phyloP scores from a whole-genome alignment of 2,329 filamentous ascomycete genomes.

The Teratosphaeria nubilosa region DNA sequence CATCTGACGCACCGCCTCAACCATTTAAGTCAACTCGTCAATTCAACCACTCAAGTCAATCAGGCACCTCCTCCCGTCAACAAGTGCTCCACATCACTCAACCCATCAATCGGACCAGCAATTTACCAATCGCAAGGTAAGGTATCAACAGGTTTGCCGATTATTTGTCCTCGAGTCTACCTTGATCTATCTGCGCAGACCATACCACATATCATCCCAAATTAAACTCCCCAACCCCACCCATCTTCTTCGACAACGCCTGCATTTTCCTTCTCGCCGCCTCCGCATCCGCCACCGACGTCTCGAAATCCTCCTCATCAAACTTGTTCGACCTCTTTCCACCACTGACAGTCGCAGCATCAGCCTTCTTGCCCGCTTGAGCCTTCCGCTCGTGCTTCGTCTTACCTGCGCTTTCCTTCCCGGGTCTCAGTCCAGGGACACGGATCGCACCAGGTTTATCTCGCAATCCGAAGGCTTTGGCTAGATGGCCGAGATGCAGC shows the following conservation, averaged over 20 bases:
- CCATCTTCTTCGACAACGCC: conserved; percentile 42
- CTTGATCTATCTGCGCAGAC: neutral
- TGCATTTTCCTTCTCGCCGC: conserved; percentile 45
- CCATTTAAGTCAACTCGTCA: too few relatives aligned
- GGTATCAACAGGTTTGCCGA: too few relatives aligned
- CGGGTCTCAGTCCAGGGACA: conserved; percentile 41
- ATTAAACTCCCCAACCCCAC: conserved; percentile 48
- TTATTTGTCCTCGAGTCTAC: too few relatives aligned
- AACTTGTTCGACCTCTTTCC: conserved; percentile 24
- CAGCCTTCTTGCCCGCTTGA: conserved; percentile 22
- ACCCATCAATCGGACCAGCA: too few relatives aligned
- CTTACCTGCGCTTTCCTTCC: conserved; percentile 36
- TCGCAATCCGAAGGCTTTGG: conserved; percentile 83
- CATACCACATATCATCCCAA: conserved; percentile 31
- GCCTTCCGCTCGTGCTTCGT: conserved; percentile 33
- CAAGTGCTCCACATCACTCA: too few relatives aligned
- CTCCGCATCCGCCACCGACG: conserved; percentile 27
- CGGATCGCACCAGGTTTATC: conserved; percentile 77
- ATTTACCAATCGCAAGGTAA: too few relatives aligned
- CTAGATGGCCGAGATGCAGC: conserved; percentile 82
- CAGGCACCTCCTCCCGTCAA: too few relatives aligned
- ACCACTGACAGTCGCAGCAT: conserved; percentile 24
- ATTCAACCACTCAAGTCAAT: too few relatives aligned
- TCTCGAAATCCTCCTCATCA: conserved; percentile 16
- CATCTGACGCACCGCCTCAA: too few relatives aligned